phyloP scores from a whole-genome alignment of 768 basidiomycete genomes.

The Pleurotus giganteus region DNA sequence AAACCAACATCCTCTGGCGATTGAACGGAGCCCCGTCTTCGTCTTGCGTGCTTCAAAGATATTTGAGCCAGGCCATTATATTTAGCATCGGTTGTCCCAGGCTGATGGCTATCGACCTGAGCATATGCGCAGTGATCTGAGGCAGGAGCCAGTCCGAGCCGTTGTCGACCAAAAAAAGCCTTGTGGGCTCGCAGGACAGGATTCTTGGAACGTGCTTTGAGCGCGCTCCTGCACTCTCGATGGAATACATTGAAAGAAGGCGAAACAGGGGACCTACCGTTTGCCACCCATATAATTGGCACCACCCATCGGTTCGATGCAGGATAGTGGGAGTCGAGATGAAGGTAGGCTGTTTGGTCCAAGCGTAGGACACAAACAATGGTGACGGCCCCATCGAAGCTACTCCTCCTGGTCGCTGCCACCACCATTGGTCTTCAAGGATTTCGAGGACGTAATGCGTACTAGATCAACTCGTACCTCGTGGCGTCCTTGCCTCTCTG shows the following conservation, averaged over 20 bases:
- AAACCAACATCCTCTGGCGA: neutral
- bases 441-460: too few relatives aligned
- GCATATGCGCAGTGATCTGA: slow-evolving; percentile 15
- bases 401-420: too few relatives aligned
- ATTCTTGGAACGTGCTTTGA: slow-evolving; percentile 58
- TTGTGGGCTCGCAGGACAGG: slow-evolving; percentile 52
- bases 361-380: too few relatives aligned
- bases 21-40: neutral
- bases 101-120: neutral
- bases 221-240: slow-evolving; percentile 45
- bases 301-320: slow-evolving; percentile 44
- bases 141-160: slow-evolving; percentile 34
- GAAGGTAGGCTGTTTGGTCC: too few relatives aligned
- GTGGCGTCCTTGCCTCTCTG: neutral
- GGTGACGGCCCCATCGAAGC: too few relatives aligned
- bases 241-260: neutral
- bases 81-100: neutral
- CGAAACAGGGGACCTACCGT: slow-evolving; percentile 35
- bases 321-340: neutral
- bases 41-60: slow-evolving; percentile 27
- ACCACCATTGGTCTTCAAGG: too few relatives aligned
- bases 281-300: slow-evolving; percentile 80
- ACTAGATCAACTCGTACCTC: too few relatives aligned
- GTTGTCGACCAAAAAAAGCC: slow-evolving; percentile 58
- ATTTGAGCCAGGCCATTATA: slow-evolving; percentile 18